Conservation (phyloP, 2,329 filamentous ascomycete species). For the Aspergillus fumigatiaffinis region DNA sequence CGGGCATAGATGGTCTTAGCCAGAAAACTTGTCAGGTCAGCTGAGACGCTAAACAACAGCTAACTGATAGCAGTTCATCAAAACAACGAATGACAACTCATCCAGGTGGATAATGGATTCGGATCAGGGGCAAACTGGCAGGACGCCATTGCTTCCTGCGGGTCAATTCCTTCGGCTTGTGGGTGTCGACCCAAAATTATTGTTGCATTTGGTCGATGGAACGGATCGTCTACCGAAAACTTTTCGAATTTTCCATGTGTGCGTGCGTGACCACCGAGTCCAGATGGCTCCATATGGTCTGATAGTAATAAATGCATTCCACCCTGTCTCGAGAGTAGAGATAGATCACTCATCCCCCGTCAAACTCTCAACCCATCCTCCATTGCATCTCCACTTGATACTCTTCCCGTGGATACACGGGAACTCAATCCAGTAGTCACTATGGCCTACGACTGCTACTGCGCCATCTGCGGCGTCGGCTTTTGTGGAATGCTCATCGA, state of each 20-base stretch:
- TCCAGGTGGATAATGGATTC: background rate
- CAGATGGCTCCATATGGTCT: background rate
- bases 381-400: background rate
- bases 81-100: background rate
- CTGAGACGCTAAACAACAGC: background rate
- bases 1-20: background rate
- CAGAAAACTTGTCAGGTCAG: background rate
- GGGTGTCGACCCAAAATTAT: background rate
- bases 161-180: background rate
- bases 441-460: slow-evolving; percentile 23
- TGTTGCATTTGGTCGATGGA: background rate
- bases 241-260: background rate
- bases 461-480: slow-evolving; percentile 19
- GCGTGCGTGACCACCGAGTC: background rate
- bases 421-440: background rate
- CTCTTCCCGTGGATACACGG: background rate
- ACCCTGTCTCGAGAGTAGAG: background rate
- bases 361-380: background rate
- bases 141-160: background rate
- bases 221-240: background rate
- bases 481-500: slow-evolving; percentile 21
- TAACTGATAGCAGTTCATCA: background rate
- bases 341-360: background rate
- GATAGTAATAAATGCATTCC: background rate
- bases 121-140: no score